phyloP scores from a whole-genome alignment of 2,329 filamentous ascomycete species.

The Ceratocystis alfenasii region DNA sequence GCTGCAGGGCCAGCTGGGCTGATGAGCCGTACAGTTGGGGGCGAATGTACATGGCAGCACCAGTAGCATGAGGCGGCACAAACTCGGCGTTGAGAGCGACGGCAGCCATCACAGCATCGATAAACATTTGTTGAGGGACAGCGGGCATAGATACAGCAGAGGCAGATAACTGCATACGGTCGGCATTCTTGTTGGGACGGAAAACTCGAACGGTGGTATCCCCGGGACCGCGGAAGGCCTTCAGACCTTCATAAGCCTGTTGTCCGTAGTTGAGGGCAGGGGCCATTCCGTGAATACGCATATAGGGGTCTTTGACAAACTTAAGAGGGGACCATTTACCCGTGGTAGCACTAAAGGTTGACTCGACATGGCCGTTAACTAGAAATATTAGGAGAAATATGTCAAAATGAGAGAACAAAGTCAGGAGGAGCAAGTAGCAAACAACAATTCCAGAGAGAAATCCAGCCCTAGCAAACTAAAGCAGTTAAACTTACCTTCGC shows the following conservation, averaged over 20 bases:
- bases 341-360: conserved; percentile 62
- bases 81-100: conserved; percentile 81
- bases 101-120: conserved; percentile 64
- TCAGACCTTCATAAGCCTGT: conserved; percentile 96
- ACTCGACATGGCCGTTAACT: conserved; percentile 94
- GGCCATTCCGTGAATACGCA: conserved; percentile 88
- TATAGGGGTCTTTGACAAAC: conserved; percentile 72
- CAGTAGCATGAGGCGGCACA: conserved; percentile 79
- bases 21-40: conserved; percentile 78
- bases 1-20: conserved; percentile 73
- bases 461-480: neutral
- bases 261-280: conserved; percentile 94
- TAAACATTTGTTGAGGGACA: conserved; percentile 64
- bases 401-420: neutral
- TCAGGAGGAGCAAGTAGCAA: neutral
- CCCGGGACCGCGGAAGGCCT: conserved; percentile 73
- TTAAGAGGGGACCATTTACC: conserved; percentile 65
- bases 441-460: conserved; percentile 1
- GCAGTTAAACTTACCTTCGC: conserved; percentile 52
- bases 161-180: conserved; percentile 73
- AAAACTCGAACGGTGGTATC: conserved; percentile 68
- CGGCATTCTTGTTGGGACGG: conserved; percentile 73
- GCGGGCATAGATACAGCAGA: conserved; percentile 71
- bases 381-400: conserved; percentile 4
- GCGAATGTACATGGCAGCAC: conserved; percentile 84